Conservation (phyloP, 257 asterid species). For the Solanum peruvianum region DNA sequence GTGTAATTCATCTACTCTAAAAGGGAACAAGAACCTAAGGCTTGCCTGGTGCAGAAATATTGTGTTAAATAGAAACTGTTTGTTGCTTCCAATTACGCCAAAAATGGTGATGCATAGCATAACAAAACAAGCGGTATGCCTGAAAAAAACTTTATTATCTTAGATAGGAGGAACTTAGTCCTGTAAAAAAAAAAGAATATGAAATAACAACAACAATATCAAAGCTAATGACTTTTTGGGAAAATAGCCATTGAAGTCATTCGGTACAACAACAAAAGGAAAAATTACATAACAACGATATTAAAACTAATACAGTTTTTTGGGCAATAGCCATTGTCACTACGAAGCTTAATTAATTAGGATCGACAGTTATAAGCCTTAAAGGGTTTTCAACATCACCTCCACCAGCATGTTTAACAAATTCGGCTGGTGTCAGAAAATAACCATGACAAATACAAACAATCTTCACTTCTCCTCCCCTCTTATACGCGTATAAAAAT, state of each 20-base stretch:
- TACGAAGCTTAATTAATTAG: constrained; percentile 22
- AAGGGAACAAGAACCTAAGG: not conserved
- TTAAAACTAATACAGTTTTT: too few species aligned
- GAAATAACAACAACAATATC: not conserved
- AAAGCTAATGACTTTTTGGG: not conserved
- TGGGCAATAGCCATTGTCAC: constrained; percentile 1
- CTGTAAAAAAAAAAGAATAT: not conserved
- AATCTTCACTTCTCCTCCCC: constrained; percentile 57
- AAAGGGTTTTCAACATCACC: constrained; percentile 53
- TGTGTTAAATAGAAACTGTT: too few species aligned
- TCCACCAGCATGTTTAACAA: constrained; percentile 68
- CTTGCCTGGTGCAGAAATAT: too few species aligned
- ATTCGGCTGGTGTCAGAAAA: constrained; percentile 61
- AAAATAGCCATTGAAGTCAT: not conserved
- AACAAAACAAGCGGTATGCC: not conserved
- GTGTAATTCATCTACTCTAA: not conserved
- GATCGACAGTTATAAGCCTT: constrained; percentile 51
- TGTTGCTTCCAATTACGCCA: not conserved
- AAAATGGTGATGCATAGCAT: not conserved
- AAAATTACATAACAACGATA: not conserved
- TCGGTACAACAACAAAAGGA: too few species aligned
- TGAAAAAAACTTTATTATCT: not conserved
- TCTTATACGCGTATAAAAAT: constrained; percentile 39
- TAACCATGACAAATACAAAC: constrained; percentile 84
- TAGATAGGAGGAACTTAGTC: not conserved